Conservation (phyloP, 345 rosid genomes). For the Microcos paniculata region DNA sequence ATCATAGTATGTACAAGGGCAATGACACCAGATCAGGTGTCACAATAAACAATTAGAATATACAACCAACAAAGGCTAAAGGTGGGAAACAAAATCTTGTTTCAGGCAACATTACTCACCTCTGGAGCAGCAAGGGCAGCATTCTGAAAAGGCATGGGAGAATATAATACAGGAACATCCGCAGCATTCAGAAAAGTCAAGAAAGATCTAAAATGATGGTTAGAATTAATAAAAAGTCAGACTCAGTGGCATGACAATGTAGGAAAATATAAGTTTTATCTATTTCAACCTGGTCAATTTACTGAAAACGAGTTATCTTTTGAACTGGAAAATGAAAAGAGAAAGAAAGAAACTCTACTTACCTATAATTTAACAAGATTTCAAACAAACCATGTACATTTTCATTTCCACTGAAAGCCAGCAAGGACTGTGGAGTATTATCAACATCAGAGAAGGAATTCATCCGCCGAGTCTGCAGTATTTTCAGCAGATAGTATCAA, state of each 20-base stretch:
- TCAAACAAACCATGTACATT: constrained; percentile 79
- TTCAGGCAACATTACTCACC: constrained; percentile 39
- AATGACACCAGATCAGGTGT: background rate
- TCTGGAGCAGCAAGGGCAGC: constrained; percentile 84
- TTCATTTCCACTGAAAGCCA: constrained; percentile 65
- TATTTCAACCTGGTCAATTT: background rate
- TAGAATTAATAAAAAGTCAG: constrained; percentile 20
- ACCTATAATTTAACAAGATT: constrained; percentile 88
- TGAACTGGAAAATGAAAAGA: background rate
- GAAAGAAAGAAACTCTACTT: background rate
- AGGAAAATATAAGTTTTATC: constrained; percentile 1
- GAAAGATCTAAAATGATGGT: constrained; percentile 57
- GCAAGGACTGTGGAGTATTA: constrained; percentile 79
- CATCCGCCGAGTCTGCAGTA: constrained; percentile 60
- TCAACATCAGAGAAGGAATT: constrained; percentile 65
- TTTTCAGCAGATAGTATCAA: constrained; percentile 23
- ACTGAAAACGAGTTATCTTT: background rate
- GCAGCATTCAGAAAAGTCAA: constrained; percentile 57
- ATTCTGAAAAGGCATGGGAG: constrained; percentile 76
- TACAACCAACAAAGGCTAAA: background rate
- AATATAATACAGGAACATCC: constrained; percentile 82
- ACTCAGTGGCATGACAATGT: background rate
- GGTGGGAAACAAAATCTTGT: background rate
- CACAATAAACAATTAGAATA: background rate
- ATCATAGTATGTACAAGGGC: background rate